phyloP scores from a whole-genome alignment of 164 flowering plant genomes.

The Litsea cubeba region DNA sequence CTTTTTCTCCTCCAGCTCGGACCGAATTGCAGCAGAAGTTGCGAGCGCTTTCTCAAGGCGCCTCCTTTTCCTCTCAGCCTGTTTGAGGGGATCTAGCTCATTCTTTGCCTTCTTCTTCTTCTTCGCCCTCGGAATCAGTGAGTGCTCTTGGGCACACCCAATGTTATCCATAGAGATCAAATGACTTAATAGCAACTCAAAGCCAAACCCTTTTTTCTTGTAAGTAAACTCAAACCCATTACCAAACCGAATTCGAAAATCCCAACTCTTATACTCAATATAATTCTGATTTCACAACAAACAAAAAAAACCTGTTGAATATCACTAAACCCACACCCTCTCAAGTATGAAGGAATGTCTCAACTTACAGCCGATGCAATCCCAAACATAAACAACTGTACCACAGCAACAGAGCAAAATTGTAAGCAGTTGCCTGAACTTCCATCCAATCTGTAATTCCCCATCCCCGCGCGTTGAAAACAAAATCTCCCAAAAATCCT shows the following conservation, averaged over 20 bases:
- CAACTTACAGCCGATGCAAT: constrained; percentile 68
- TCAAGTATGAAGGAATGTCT: constrained; percentile 80
- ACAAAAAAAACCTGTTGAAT: no score
- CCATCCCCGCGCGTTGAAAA: constrained; percentile 27
- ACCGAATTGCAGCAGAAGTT: constrained; percentile 86
- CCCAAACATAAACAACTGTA: constrained; percentile 34
- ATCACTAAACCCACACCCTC: constrained; percentile 62
- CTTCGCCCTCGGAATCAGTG: constrained; percentile 51
- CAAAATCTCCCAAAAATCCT: background rate
- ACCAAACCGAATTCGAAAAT: background rate
- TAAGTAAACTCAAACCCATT: background rate
- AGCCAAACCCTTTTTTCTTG: no score
- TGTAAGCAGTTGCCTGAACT: constrained; percentile 52
- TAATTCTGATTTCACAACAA: background rate
- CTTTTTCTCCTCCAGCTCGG: constrained; percentile 91
- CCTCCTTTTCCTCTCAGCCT: constrained; percentile 90
- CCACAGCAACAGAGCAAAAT: constrained; percentile 23
- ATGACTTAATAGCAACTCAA: constrained; percentile 11
- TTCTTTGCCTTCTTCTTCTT: constrained; percentile 78
- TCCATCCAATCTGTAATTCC: constrained; percentile 57
- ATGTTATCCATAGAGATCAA: constrained; percentile 37
- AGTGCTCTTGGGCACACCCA: constrained; percentile 47
- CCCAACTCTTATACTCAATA: background rate
- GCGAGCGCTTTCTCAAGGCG: constrained; percentile 97
- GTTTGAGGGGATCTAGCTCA: constrained; percentile 82